Percentiles rank a stretch among this genome's conserved stretches.
Evolutionary conservation across 2,329 filamentous ascomycete species (phyloP).

Genomic region (Allantophomopsis cytisporea): DNA sequence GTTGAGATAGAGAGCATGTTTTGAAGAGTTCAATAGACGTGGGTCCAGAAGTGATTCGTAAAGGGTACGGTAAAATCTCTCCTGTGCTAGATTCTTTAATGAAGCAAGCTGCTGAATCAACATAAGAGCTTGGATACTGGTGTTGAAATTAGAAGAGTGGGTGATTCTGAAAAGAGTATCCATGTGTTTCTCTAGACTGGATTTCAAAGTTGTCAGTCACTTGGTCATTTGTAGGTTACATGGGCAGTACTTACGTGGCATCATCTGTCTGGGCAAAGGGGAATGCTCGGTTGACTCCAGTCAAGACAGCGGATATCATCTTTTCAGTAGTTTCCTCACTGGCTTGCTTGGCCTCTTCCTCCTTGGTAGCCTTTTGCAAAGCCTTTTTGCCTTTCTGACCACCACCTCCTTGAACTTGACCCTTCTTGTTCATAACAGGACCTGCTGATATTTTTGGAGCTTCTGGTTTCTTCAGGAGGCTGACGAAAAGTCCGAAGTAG

Average conservation of each 20-base stretch:
- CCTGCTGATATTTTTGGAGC: conserved; percentile 20
- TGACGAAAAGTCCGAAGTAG: conserved; percentile 83
- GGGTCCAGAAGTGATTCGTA: conserved; percentile 93
- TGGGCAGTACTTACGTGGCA: conserved; percentile 39
- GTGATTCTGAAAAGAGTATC: conserved; percentile 93
- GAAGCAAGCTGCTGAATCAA: conserved; percentile 85
- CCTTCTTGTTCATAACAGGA: conserved; percentile 31
- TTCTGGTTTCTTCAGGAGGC: conserved; percentile 54
- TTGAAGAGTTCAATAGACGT: conserved; percentile 77
- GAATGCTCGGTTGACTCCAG: conserved; percentile 89
- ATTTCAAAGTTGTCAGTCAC: conserved; percentile 9
- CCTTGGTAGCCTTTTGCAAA: conserved; percentile 22
- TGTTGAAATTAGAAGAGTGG: conserved; percentile 98
- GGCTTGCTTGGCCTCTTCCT: conserved; percentile 21
- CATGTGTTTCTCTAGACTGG: conserved; percentile 70
- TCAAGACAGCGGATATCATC: conserved; percentile 79
- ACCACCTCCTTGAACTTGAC: conserved; percentile 37
- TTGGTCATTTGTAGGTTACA: not conserved
- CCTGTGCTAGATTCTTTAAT: conserved; percentile 66
- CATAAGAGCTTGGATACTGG: conserved; percentile 87
- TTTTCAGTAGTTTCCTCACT: conserved; percentile 58
- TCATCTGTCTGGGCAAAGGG: conserved; percentile 80
- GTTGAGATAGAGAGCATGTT: conserved; percentile 91
- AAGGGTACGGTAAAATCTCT: conserved; percentile 87
- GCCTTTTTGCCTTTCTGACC: conserved; percentile 36